Evolutionary conservation across 768 basidiomycete species (phyloP).

Genomic region (Auricularia sp.): DNA sequence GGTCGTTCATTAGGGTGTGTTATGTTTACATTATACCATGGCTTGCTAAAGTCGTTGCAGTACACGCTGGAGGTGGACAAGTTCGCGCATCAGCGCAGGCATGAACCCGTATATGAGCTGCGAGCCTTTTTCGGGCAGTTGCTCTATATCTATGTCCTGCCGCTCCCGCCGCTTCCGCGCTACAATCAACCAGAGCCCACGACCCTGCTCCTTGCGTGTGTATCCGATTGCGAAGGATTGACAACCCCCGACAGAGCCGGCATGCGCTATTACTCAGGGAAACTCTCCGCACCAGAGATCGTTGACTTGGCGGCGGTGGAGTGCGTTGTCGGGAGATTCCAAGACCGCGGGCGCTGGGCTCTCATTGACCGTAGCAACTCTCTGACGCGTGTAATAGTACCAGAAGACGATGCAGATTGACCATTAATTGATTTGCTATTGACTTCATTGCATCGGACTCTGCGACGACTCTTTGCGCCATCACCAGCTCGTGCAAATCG

Average conservation of each 20-base stretch:
- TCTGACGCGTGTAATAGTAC: slow-evolving; percentile 6
- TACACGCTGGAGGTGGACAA: slow-evolving; percentile 25
- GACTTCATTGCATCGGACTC: background rate
- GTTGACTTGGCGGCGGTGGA: slow-evolving; percentile 17
- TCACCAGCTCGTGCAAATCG: too few species aligned
- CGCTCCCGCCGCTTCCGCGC: slow-evolving; percentile 9
- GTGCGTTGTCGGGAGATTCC: slow-evolving; percentile 17
- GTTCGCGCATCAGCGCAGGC: slow-evolving; percentile 10
- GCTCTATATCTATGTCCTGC: slow-evolving; percentile 19
- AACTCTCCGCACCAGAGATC: slow-evolving; percentile 8
- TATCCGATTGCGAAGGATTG: background rate
- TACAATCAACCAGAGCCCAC: slow-evolving; percentile 10
- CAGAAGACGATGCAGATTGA: background rate
- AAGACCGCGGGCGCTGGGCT: slow-evolving; percentile 9
- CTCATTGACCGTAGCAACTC: slow-evolving; percentile 19
- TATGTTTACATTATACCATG: background rate
- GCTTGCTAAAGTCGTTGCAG: slow-evolving; percentile 10
- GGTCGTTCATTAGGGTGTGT: slow-evolving; percentile 25
- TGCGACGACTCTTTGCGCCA: too few species aligned
- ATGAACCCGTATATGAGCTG: background rate
- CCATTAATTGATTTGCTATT: background rate
- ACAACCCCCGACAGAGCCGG: slow-evolving; percentile 8
- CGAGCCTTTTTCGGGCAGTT: slow-evolving; percentile 26
- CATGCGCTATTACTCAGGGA: slow-evolving; percentile 7
- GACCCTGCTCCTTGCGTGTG: slow-evolving; percentile 16